Base-by-base conservation (phyloP, 257 asterid species). In the Primulina eburnea region DNA sequence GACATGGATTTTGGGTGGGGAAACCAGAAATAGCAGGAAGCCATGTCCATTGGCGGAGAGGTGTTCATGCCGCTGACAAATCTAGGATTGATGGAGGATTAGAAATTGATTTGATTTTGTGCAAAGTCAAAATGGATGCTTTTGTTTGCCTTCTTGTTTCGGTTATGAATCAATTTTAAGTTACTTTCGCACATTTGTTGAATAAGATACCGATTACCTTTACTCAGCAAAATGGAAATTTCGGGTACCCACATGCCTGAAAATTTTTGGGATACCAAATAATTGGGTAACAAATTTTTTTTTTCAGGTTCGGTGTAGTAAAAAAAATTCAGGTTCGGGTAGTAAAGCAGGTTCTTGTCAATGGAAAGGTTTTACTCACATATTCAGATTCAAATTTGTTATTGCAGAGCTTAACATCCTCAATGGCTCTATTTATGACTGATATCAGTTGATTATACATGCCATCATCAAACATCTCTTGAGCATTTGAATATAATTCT, bases 331-430 rank as follows among this genome's bases (percentile, higher is more conserved):
- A 8, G 50, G 40, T 7, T 35, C 40, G 11, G 50, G 14, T 38
- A 38, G 50, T 38, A 38, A 38, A 5, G 53, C 53, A 43, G 6
- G 53, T 5, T 2, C 53, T 43, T 12, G 0, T 43, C 53, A 43
- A 12, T 53, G 74, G 53, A 76, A 72, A 73, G 35, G 73, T 64
- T 58, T 53, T 47, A 84, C 84, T 81, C 82, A 93, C 99, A 79
- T 80, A 93, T 81, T 93, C 99, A 75, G 92, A 96, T 83, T 93
- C 99, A 57, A 85, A 88, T 72, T 78, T 93, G 74, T 70, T 83
- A 80, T 79, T 80, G 69, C 82, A 52, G 72, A 79, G 74, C 84
- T 76, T 81, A 80, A 88, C 83, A 76, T 87, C 96, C 70, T 77
- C 83, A 59, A 90, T 84, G 69, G 88, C 89, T 64, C 90, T 76